These are phyloP conservation scores for Talaromyces verruculosus DNA, from an alignment of 2,329 filamentous ascomycete species.

Conservation along the genomic window DNA sequence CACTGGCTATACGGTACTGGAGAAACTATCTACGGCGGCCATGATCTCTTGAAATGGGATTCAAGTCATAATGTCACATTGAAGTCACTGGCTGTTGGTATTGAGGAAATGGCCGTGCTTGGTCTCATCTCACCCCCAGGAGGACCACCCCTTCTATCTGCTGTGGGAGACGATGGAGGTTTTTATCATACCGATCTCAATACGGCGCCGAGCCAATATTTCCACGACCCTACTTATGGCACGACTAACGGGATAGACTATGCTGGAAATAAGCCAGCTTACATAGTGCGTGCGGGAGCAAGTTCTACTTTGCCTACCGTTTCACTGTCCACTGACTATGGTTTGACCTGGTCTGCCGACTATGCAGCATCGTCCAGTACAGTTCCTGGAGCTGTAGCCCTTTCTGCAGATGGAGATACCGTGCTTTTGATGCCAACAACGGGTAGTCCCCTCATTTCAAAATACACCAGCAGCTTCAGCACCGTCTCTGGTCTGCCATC, in stretches of 20 bases:
- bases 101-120: slow-evolving; percentile 56
- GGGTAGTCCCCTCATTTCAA: slow-evolving; percentile 25
- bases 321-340: slow-evolving; percentile 53
- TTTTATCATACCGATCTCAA: slow-evolving; percentile 45
- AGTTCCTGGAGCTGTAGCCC: slow-evolving; percentile 50
- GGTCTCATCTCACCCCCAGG: slow-evolving; percentile 52
- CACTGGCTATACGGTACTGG: slow-evolving; percentile 64
- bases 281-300: slow-evolving; percentile 55
- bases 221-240: slow-evolving; percentile 52
- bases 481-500: slow-evolving; percentile 49
- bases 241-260: slow-evolving; percentile 47
- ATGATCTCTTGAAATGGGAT: slow-evolving; percentile 59
- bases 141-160: slow-evolving; percentile 54
- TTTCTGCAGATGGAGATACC: slow-evolving; percentile 54
- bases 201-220: slow-evolving; percentile 47
- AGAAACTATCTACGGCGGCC: slow-evolving; percentile 55
- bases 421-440: slow-evolving; percentile 31
- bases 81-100: slow-evolving; percentile 54
- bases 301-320: slow-evolving; percentile 40
- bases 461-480: slow-evolving; percentile 39
- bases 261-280: slow-evolving; percentile 45
- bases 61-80: slow-evolving; percentile 51
- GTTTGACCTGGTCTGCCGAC: slow-evolving; percentile 52
- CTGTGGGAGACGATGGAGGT: slow-evolving; percentile 54
- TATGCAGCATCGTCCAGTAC: slow-evolving; percentile 49